These are phyloP conservation scores for Postia placenta DNA, from an alignment of 768 basidiomycete species.

Conservation along the genomic window DNA sequence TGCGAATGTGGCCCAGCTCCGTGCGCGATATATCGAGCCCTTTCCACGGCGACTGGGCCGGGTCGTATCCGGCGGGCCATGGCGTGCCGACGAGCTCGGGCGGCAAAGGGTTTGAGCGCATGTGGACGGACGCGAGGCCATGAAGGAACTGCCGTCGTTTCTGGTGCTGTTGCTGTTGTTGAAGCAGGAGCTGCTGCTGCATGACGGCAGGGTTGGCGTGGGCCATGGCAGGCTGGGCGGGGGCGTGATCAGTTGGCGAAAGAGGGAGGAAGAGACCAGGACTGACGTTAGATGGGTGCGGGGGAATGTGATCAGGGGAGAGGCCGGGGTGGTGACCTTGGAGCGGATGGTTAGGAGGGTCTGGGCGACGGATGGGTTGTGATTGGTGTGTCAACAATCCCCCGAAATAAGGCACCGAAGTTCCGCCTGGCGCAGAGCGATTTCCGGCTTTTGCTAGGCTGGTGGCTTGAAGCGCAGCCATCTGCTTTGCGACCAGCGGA, in stretches of 20 bases:
- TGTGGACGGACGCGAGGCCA: slow-evolving; percentile 53
- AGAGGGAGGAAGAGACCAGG: slow-evolving; percentile 1
- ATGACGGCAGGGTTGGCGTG: slow-evolving; percentile 32
- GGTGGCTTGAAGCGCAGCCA: slow-evolving; percentile 67
- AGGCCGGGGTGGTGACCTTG: slow-evolving; percentile 11
- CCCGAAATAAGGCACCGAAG: slow-evolving; percentile 64
- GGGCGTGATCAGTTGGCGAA: slow-evolving; percentile 21
- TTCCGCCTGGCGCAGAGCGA: slow-evolving; percentile 41
- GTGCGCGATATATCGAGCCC: slow-evolving; percentile 50
- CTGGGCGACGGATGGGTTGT: slow-evolving; percentile 15
- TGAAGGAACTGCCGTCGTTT: slow-evolving; percentile 56
- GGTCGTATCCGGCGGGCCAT: slow-evolving; percentile 55
- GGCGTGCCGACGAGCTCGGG: slow-evolving; percentile 63
- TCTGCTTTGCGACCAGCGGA: slow-evolving; percentile 69
- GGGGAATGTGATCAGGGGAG: slow-evolving; percentile 39
- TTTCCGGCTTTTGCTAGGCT: slow-evolving; percentile 54
- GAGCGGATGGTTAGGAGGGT: slow-evolving; percentile 18
- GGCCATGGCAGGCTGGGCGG: slow-evolving; percentile 23
- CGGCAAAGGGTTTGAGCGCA: slow-evolving; percentile 60
- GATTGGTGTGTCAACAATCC: slow-evolving; percentile 35
- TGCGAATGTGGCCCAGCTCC: slow-evolving; percentile 57
- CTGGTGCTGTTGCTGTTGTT: slow-evolving; percentile 35
- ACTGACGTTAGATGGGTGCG: slow-evolving; percentile 30
- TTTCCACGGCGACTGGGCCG: slow-evolving; percentile 56
- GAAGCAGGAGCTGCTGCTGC: slow-evolving; percentile 35